Evolutionary conservation across 306 rosid species (phyloP).

Genomic region (Astragalus membranaceus): DNA sequence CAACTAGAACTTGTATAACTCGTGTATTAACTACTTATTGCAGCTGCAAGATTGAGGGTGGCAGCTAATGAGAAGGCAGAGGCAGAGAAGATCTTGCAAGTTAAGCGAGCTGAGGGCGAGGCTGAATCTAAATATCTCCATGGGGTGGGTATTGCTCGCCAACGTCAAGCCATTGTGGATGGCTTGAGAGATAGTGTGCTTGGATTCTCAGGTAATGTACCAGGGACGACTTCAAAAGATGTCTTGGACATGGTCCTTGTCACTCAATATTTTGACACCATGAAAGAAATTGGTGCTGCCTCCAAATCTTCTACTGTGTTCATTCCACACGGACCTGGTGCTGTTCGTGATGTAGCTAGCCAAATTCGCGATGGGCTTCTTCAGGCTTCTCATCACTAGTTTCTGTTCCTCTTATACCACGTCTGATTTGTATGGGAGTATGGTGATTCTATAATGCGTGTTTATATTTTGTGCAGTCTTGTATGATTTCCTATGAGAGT

Average conservation of each 20-base stretch:
- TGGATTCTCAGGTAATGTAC: conserved; percentile 85
- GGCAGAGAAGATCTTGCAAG: conserved; percentile 86
- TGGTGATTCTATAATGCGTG: conserved; percentile 6
- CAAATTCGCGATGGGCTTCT: conserved; percentile 95
- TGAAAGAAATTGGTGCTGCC: conserved; percentile 93
- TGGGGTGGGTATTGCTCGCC: conserved; percentile 90
- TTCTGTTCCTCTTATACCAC: neutral
- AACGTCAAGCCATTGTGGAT: conserved; percentile 93
- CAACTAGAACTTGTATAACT: neutral
- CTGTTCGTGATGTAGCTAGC: conserved; percentile 73
- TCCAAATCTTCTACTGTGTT: conserved; percentile 93
- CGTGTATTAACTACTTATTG: neutral
- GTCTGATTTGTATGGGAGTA: neutral
- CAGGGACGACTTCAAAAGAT: conserved; percentile 84
- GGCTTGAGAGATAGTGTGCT: conserved; percentile 90
- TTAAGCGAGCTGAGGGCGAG: conserved; percentile 91
- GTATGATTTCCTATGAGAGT: neutral
- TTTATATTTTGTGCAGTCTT: neutral
- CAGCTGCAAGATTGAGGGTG: conserved; percentile 88
- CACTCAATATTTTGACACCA: conserved; percentile 92
- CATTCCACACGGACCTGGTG: conserved; percentile 96
- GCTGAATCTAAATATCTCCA: conserved; percentile 87
- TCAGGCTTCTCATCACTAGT: conserved; percentile 53
- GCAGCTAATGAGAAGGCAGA: conserved; percentile 96
- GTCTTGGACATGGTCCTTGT: conserved; percentile 99